phyloP scores from a whole-genome alignment of 2,329 filamentous ascomycete genomes.

The Penicillium frequentans region DNA sequence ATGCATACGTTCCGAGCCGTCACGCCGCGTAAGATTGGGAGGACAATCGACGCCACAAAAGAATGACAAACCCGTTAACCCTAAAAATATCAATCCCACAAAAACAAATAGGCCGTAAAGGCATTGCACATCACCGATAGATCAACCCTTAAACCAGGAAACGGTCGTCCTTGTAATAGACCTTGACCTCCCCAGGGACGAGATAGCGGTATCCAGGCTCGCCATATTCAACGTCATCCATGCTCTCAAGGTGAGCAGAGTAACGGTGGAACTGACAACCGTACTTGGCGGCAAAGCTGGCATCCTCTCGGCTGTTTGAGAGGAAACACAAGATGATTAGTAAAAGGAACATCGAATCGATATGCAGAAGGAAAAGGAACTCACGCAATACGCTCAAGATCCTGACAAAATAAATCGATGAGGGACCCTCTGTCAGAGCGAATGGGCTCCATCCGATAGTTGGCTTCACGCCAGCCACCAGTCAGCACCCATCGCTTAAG shows the following conservation, averaged over 20 bases:
- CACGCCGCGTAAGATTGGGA: too few species aligned
- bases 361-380: neutral
- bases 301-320: neutral
- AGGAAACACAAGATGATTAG: neutral
- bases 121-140: too few species aligned
- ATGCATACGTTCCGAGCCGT: too few species aligned
- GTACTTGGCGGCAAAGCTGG: neutral
- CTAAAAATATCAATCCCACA: too few species aligned
- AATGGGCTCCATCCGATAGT: neutral
- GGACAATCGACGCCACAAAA: too few species aligned
- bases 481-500: neutral
- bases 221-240: neutral
- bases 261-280: neutral
- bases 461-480: constrained; percentile 1
- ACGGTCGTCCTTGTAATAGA: too few species aligned
- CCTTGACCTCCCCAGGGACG: too few species aligned
- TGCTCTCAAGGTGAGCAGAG: neutral
- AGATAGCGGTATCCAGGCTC: neutral
- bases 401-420: neutral
- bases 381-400: neutral
- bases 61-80: too few species aligned
- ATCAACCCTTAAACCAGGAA: too few species aligned
- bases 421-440: neutral
- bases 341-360: neutral
- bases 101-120: too few species aligned